These are phyloP conservation scores for Corynascus novoguineensis DNA, from an alignment of 495 filamentous ascomycete genomes.

Conservation along the genomic window DNA sequence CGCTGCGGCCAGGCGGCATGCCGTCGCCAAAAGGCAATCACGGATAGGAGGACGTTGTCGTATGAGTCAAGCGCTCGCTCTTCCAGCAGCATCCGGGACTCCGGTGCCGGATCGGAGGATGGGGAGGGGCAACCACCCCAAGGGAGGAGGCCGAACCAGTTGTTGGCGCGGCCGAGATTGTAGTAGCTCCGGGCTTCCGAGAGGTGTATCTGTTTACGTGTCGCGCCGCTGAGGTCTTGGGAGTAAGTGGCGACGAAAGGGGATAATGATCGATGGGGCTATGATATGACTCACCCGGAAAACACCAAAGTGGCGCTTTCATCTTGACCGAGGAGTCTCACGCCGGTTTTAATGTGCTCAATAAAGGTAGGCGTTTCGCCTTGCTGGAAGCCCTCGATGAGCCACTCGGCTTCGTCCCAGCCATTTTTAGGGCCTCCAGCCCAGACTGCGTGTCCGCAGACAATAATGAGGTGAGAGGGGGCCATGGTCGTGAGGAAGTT, in stretches of 20 bases:
- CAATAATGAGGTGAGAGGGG: constrained; percentile 56
- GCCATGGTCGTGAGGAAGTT: constrained; percentile 8
- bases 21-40: constrained; percentile 52
- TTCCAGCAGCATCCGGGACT: constrained; percentile 48
- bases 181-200: constrained; percentile 67
- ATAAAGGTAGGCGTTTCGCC: constrained; percentile 70
- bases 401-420: constrained; percentile 61
- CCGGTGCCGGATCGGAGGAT: not conserved
- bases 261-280: not conserved
- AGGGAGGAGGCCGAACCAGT: constrained; percentile 38
- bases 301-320: constrained; percentile 52
- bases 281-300: constrained; percentile 52
- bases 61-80: constrained; percentile 71
- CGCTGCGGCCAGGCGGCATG: constrained; percentile 43
- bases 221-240: constrained; percentile 48
- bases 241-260: not conserved
- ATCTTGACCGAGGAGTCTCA: constrained; percentile 42
- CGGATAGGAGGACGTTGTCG: constrained; percentile 68
- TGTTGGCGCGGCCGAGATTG: constrained; percentile 41
- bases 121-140: not conserved
- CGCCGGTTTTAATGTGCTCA: constrained; percentile 60
- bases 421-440: constrained; percentile 56
- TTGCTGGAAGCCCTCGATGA: constrained; percentile 63
- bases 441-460: constrained; percentile 82
- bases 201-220: constrained; percentile 49